phyloP scores from a whole-genome alignment of 768 basidiomycete genomes.

The Boletus fagicola region DNA sequence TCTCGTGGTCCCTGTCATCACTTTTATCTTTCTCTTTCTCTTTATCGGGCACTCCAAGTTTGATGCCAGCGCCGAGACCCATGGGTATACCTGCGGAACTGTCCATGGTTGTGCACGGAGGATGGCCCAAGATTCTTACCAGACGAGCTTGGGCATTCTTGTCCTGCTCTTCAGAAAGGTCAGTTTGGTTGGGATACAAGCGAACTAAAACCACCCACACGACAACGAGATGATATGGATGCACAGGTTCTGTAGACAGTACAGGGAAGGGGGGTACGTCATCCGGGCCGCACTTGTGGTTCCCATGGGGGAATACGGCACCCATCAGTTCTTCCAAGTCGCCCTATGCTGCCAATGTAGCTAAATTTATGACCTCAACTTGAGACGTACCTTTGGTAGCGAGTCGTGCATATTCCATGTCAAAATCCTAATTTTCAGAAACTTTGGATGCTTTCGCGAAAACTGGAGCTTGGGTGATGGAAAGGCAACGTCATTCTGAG shows the following conservation, averaged over 20 bases:
- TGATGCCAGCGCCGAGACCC: constrained; percentile 77
- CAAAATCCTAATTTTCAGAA: constrained; percentile 65
- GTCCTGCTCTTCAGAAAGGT: constrained; percentile 52
- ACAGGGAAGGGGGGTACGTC: constrained; percentile 40
- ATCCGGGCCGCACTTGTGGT: constrained; percentile 33
- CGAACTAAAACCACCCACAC: constrained; percentile 47
- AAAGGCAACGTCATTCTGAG: constrained; percentile 23
- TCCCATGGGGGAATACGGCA: constrained; percentile 42
- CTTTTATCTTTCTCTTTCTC: constrained; percentile 35
- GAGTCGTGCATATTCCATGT: constrained; percentile 90
- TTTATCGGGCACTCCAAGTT: constrained; percentile 54
- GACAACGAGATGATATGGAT: constrained; percentile 78
- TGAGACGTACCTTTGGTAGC: constrained; percentile 57
- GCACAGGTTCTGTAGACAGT: constrained; percentile 49
- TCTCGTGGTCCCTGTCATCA: constrained; percentile 35
- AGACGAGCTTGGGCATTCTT: constrained; percentile 81
- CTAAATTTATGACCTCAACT: not conserved
- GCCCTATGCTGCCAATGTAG: constrained; percentile 46
- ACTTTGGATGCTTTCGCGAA: constrained; percentile 35
- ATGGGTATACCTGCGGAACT: constrained; percentile 61
- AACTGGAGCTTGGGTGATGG: constrained; percentile 23
- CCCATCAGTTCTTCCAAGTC: constrained; percentile 72
- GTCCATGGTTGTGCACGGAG: constrained; percentile 1
- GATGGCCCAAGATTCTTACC: constrained; percentile 38
- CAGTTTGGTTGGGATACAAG: constrained; percentile 4